A percentile compares a stretch with the other conserved stretches of the same genome.
Evolutionary conservation across 129 eudicot genomes (phyloP).

Genomic region (Flaveria sonorensis): DNA sequence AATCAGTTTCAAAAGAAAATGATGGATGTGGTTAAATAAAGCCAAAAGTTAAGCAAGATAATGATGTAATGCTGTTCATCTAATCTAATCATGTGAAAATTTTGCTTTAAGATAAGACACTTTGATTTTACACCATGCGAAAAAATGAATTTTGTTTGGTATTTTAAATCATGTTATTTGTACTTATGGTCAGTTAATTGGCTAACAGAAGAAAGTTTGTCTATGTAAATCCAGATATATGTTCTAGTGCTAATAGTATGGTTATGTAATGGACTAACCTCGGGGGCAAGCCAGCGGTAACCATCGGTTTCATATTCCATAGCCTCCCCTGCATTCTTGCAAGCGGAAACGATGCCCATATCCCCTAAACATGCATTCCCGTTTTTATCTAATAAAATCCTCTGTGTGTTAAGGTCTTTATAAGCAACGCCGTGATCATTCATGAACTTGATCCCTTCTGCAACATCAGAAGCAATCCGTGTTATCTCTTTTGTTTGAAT

Average conservation of each 20-base stretch:
- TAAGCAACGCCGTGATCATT: slow-evolving; percentile 91
- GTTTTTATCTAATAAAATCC: slow-evolving; percentile 75
- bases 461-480: slow-evolving; percentile 76
- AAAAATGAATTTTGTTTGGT: background rate
- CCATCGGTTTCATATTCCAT: slow-evolving; percentile 99
- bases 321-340: slow-evolving; percentile 79
- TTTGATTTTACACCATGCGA: background rate
- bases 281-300: slow-evolving; percentile 98
- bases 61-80: slow-evolving; percentile 43
- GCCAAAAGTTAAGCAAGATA: slow-evolving; percentile 37
- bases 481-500: slow-evolving; percentile 71
- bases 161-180: too few relatives aligned
- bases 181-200: background rate
- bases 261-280: slow-evolving; percentile 53
- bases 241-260: background rate
- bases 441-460: slow-evolving; percentile 93
- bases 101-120: slow-evolving; percentile 8
- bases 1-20: slow-evolving; percentile 18
- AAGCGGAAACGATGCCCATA: slow-evolving; percentile 91
- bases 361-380: slow-evolving; percentile 97
- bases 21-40: slow-evolving; percentile 33
- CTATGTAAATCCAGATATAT: background rate
- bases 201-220: background rate
- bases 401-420: slow-evolving; percentile 82
- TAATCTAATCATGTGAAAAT: slow-evolving; percentile 37